phyloP scores from a whole-genome alignment of 2,329 filamentous ascomycete genomes.

The Penicillium sp. region DNA sequence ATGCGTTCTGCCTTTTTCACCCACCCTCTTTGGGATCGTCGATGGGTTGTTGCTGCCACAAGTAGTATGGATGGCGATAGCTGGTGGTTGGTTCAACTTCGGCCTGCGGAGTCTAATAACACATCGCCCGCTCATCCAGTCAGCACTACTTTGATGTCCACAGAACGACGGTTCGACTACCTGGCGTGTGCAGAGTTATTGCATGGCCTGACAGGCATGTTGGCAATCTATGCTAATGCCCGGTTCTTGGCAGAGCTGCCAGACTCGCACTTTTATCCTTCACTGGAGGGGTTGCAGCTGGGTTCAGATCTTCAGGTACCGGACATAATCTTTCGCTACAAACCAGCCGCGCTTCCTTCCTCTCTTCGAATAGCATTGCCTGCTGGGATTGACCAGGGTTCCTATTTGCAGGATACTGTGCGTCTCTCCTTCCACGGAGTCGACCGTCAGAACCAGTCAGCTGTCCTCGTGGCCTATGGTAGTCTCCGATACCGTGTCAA shows the following conservation, averaged over 20 bases:
- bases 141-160: conserved; percentile 27
- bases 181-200: conserved; percentile 34
- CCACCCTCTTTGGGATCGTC: conserved; percentile 52
- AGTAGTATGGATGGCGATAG: conserved; percentile 71
- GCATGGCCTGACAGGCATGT: conserved; percentile 37
- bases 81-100: conserved; percentile 68
- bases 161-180: conserved; percentile 22
- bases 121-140: conserved; percentile 29
- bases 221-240: conserved; percentile 41
- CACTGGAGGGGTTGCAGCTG: conserved; percentile 31
- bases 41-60: conserved; percentile 73
- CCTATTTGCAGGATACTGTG: conserved; percentile 36
- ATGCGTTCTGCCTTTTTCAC: conserved; percentile 66
- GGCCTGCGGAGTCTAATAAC: conserved; percentile 19
- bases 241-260: conserved; percentile 33
- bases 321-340: conserved; percentile 36
- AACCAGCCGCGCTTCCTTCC: conserved; percentile 29
- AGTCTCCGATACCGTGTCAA: conserved; percentile 29
- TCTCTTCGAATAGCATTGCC: conserved; percentile 32
- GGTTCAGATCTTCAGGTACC: conserved; percentile 34
- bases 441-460: conserved; percentile 31
- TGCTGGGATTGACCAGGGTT: conserved; percentile 23
- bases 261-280: conserved; percentile 28
- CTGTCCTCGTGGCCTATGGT: conserved; percentile 39
- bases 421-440: conserved; percentile 41